Evolutionary conservation across 2,329 filamentous ascomycete genomes (phyloP).

Genomic region (Paecilomyces variotii): DNA sequence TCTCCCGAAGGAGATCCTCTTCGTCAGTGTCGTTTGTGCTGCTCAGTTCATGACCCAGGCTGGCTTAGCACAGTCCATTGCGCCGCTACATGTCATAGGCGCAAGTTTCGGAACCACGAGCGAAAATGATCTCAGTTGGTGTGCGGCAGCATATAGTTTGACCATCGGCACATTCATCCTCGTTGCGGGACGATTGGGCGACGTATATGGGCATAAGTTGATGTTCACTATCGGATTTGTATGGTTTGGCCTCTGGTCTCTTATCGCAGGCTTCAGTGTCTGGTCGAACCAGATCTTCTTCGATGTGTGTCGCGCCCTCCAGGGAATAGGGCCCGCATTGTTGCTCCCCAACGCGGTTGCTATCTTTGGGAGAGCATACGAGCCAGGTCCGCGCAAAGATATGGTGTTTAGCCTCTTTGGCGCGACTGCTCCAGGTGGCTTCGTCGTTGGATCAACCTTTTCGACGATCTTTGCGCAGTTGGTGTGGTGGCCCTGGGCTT

Average conservation of each 20-base stretch:
- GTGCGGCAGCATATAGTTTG: slow-evolving; percentile 50
- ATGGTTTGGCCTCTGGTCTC: slow-evolving; percentile 30
- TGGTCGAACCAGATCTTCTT: slow-evolving; percentile 42
- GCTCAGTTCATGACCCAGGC: slow-evolving; percentile 40
- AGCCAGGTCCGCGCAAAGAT: slow-evolving; percentile 50
- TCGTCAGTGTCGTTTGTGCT: slow-evolving; percentile 28
- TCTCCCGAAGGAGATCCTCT: slow-evolving; percentile 20
- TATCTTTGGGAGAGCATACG: slow-evolving; percentile 51
- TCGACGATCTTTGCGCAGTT: slow-evolving; percentile 33
- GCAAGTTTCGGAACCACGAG: slow-evolving; percentile 38
- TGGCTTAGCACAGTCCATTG: slow-evolving; percentile 41
- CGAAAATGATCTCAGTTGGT: slow-evolving; percentile 46
- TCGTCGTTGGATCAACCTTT: slow-evolving; percentile 35
- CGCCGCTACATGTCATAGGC: slow-evolving; percentile 44
- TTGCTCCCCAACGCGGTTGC: slow-evolving; percentile 57
- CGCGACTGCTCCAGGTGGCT: slow-evolving; percentile 41
- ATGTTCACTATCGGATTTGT: slow-evolving; percentile 27
- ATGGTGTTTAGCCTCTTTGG: slow-evolving; percentile 51
- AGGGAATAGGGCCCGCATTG: slow-evolving; percentile 53
- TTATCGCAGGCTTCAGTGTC: slow-evolving; percentile 27
- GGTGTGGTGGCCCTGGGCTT: slow-evolving; percentile 48
- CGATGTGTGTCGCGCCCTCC: slow-evolving; percentile 46
- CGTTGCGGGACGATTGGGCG: slow-evolving; percentile 28
- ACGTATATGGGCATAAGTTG: slow-evolving; percentile 29
- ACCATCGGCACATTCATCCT: slow-evolving; percentile 34